phyloP scores from a whole-genome alignment of 257 asterid species.

The Thymus mandschuricus region DNA sequence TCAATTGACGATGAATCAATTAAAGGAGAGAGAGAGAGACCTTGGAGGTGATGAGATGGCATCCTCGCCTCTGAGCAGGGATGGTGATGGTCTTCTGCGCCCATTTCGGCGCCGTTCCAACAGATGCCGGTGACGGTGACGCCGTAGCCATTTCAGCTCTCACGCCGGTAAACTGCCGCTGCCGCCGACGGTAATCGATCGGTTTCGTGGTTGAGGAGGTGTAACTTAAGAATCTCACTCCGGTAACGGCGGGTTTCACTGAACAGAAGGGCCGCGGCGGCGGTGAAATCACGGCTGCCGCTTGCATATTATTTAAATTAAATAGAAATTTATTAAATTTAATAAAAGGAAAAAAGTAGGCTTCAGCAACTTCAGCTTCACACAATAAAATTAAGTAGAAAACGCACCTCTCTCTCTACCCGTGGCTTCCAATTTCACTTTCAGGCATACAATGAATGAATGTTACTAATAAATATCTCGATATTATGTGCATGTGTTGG shows the following conservation, averaged over 20 bases:
- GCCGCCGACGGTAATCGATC: slow-evolving; percentile 31
- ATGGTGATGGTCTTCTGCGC: slow-evolving; percentile 80
- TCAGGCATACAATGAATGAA: background rate
- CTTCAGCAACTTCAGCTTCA: background rate
- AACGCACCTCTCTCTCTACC: background rate
- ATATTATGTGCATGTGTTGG: background rate
- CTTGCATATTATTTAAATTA: slow-evolving; percentile 15
- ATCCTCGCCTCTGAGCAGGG: slow-evolving; percentile 85
- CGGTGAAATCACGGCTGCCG: slow-evolving; percentile 25
- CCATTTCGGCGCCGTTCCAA: slow-evolving; percentile 71
- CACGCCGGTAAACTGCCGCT: slow-evolving; percentile 27
- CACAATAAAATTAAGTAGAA: background rate
- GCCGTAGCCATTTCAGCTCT: slow-evolving; percentile 44
- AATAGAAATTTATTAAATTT: background rate
- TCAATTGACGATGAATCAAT: background rate
- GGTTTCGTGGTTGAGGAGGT: background rate
- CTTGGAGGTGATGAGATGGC: slow-evolving; percentile 89
- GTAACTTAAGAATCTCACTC: slow-evolving; percentile 11
- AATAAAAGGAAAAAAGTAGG: background rate
- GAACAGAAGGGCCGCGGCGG: slow-evolving; percentile 22
- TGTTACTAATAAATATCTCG: background rate
- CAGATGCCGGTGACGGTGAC: slow-evolving; percentile 43
- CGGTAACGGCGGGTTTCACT: slow-evolving; percentile 1
- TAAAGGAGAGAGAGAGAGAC: slow-evolving; percentile 28
- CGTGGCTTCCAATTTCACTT: background rate